Percentiles rank a stretch among this genome's conserved stretches.
phyloP scores from a whole-genome alignment of 108 stramenopile genomes.

The Cafeteria roenbergensis region DNA sequence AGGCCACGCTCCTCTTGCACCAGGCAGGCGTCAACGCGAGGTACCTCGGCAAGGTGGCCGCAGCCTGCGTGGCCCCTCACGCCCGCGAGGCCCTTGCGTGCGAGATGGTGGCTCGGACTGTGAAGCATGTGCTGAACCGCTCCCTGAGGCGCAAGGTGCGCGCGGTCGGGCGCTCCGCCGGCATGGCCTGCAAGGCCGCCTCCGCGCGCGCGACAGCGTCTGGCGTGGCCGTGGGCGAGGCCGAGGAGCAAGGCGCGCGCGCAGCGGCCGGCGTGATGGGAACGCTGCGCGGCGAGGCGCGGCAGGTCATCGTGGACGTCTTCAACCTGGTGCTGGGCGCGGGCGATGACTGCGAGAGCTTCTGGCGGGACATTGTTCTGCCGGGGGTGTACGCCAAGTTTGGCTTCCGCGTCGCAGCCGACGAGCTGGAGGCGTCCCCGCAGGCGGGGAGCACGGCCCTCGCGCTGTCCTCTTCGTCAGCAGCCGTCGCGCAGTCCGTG shows the following conservation, averaged over 20 bases:
- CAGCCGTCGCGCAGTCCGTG: background rate
- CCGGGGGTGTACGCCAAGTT: constrained; percentile 3
- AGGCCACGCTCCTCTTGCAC: background rate
- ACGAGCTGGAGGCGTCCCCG: background rate
- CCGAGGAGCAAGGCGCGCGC: background rate
- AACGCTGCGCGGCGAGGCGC: background rate
- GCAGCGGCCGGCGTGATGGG: background rate
- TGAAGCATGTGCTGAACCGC: background rate
- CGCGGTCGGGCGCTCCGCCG: background rate
- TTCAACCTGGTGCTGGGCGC: constrained; percentile 8
- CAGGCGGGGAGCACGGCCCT: no score
- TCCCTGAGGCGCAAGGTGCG: background rate
- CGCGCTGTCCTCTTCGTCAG: no score
- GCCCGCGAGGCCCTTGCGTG: background rate
- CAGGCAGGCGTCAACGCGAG: background rate
- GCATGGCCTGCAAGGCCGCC: background rate
- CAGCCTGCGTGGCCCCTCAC: background rate
- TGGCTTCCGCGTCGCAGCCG: background rate
- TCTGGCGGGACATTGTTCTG: background rate
- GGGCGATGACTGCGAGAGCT: background rate
- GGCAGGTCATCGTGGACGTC: no score
- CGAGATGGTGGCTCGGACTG: constrained; percentile 2
- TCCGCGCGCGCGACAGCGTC: background rate
- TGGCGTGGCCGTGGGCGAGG: background rate
- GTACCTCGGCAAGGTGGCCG: background rate